Percentiles rank a stretch among this genome's conserved stretches.
phyloP scores from a whole-genome alignment of 2,329 filamentous ascomycete species.

The Volutella citrinella region DNA sequence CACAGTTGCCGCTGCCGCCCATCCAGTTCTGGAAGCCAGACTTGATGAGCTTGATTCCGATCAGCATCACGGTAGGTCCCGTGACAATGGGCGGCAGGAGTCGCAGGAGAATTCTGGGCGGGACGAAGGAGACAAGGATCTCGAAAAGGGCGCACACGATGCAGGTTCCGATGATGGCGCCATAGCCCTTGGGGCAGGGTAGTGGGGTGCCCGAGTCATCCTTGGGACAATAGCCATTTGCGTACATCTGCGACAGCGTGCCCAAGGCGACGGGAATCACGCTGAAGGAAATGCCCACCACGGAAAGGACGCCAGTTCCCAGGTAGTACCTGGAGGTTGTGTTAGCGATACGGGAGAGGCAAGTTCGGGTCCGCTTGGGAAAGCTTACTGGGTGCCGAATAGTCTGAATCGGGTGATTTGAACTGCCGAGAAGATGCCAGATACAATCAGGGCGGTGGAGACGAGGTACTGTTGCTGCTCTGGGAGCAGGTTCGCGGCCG shows the following conservation, averaged over 20 bases:
- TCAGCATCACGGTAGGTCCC: conserved; percentile 66
- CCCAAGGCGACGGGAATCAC: conserved; percentile 50
- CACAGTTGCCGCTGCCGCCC: conserved; percentile 64
- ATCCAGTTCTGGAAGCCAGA: conserved; percentile 77
- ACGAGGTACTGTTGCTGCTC: conserved; percentile 72
- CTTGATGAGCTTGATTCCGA: conserved; percentile 70
- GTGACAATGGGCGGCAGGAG: conserved; percentile 80
- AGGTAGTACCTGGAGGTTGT: conserved; percentile 60
- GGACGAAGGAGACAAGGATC: conserved; percentile 71
- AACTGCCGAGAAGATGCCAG: conserved; percentile 68
- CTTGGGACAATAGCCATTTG: conserved; percentile 63
- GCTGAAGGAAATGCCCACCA: conserved; percentile 57
- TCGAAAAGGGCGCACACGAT: conserved; percentile 66
- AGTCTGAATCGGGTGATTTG: conserved; percentile 79
- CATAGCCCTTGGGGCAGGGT: conserved; percentile 75
- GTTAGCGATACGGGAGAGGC: conserved; percentile 2
- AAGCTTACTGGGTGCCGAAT: conserved; percentile 55
- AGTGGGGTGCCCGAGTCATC: conserved; percentile 62
- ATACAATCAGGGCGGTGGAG: conserved; percentile 75
- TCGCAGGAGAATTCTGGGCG: conserved; percentile 63
- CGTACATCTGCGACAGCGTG: conserved; percentile 74
- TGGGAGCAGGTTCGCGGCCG: conserved; percentile 60
- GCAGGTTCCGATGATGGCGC: conserved; percentile 66
- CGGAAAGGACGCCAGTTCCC: conserved; percentile 76
- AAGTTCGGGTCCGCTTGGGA: neutral